Base-by-base conservation (phyloP, 1,284 basidiomycete species). In the Phellinidium pouzarii region DNA sequence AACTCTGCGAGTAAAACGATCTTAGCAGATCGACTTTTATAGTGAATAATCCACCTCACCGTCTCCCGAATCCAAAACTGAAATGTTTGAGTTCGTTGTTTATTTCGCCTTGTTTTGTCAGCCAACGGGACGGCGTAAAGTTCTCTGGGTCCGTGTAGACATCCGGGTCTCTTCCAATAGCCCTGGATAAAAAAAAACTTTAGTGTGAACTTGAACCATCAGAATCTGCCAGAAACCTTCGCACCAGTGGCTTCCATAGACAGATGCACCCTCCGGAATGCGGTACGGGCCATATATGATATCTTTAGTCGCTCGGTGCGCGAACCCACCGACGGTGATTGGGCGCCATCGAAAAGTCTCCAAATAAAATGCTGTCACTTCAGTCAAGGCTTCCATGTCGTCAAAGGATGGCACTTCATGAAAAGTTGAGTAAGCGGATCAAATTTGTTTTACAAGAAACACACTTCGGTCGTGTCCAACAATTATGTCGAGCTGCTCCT, bases 261-360 rank as follows among this genome's bases (percentile, higher is more conserved):
- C 74, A 2, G 71, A 75, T 0, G 81, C 70, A 1, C 81, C 82
- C 25, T 70, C 71, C 4, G 82, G 82, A 49, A 84, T 84, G 7
- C 73, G 61, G 48, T 79, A 78, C 17, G 71, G 69, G 49, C 73
- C 80, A 77, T 78, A 85, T 19, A 78, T 60, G 26, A 84, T 73
- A 51, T 83, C 80, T 53, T 74, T 74, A 0, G 77, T 82, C 0
- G 81, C 74, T 20, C 75, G 72, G 54, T 82, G 80, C 2, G 75
- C 66, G 55, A 80, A 75, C 0, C 80, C 77, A 26, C 74, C 69
- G 0, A 76, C 75, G 17, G 67, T 74, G 3, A 81, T 74, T 19
- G 83, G 83, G 47, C 82, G 66, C 84, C 84, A 87, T 25, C 84
- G 69, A 47, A 77, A 78, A 0, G 73, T 68, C 62, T 87, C 83